Base-by-base conservation (phyloP, 495 filamentous ascomycete species). In the Cairneyella variabilis region DNA sequence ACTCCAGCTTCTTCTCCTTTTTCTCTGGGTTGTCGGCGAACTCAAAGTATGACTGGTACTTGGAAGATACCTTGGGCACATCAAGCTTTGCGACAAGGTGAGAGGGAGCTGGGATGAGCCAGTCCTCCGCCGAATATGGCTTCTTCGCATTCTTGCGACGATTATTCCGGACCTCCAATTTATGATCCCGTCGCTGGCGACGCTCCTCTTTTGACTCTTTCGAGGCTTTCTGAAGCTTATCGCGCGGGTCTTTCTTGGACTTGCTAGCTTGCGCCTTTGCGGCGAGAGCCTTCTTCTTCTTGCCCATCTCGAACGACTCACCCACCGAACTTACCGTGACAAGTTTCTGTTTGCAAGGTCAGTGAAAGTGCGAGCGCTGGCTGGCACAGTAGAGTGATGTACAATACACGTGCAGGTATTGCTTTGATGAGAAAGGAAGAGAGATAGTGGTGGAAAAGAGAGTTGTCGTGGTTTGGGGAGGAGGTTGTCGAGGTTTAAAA, bases 11-110 rank as follows among this genome's bases (percentile, higher is more conserved):
- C 53, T 77, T 80, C 61, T 77, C 76, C 63, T 82, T 80, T 67
- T 76, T 79, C 41, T 79, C 72, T 40, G 69, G 66, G 53, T 80
- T 82, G 51, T 79, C 74, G 42, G 78, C 68, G 39, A 75, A 70
- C 59, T 82, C 78, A 51, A 76, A 78, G 43, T 71, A 77, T 11
- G 77, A 71, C 58, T 75, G 71, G 58, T 79, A 71, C 57, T 75
- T 78, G 42, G 70, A 66, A 41, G 67, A 77, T 12, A 67, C 34
- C 38, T 46, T 58, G 2, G 63, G 63, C 20, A 53, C 34, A 39
- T 60, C 56, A 14, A 60, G 28, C 36, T 51, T 55, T 20, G 56
- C 62, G 16, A 62, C 56, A 18, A 65, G 54, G 22, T 58, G 53
- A 9, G 56, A 37, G 14, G 60, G 60, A 18, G 53, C 53, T 30